Base-by-base conservation (phyloP, 257 asterid species). In the Solanum virginianum region DNA sequence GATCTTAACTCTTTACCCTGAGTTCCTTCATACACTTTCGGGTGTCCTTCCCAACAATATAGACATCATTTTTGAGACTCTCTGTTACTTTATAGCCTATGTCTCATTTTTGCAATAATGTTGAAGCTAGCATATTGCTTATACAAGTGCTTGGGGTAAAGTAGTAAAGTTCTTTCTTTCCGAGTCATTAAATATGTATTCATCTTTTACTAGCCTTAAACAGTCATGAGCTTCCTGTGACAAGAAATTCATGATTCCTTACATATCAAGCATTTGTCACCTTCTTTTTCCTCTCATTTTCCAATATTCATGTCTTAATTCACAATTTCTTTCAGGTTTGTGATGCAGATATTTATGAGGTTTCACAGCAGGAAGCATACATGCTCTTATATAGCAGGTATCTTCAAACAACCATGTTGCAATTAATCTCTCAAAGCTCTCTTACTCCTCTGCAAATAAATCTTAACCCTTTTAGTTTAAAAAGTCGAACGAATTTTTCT, bases 321-420 rank as follows among this genome's bases (percentile, higher is more conserved):
- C n/a, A 12, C 62, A 70, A 6, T 39, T 82, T 71, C 87, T 84
- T 72, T 72, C 91, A 96, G 99, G 98, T 94, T 84, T 87, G 45
- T 85, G 10, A 55, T 0, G 98, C 91, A 85, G 94, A 90, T 84
- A 86, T 93, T 89, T 95, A 92, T 80, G 98, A 94, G 88, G 98
- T 96, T 83, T 89, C 95, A 1, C 98, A 94, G 91, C 97, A 98
- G 92, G 97, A 98, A 87, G 98, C 98, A 86, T 96, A 96, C 88
- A 94, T 94, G 98, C 97, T 96, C 86, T 84, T 96, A 84, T 96
- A 96, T 89, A 96, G 92, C 92, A 94, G 99, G 99, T 95, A 91
- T 49, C 43, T 85, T 84, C n/a, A 22, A 15, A 24, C 29, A 41
- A 5, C 84, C 88, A n/a, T 71, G 80, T 62, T 85, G 83, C 51